Evolutionary conservation across 805 yeast species (phyloP).

Genomic region (Priceomyces haplophilus): DNA sequence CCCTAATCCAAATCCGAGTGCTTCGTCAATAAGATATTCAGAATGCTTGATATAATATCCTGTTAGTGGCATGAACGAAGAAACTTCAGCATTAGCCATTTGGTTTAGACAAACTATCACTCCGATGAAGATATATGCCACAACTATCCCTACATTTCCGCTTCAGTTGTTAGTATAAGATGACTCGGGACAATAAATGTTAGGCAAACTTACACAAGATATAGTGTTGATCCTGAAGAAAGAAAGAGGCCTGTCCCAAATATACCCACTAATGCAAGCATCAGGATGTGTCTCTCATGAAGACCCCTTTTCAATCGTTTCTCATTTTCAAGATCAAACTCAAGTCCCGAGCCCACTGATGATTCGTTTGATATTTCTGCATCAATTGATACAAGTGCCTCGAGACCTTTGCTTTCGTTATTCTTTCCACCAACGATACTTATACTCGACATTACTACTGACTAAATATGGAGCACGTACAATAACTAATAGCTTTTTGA

Average conservation of each 20-base stretch:
- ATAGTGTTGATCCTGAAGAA: slow-evolving; percentile 50
- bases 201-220: slow-evolving; percentile 32
- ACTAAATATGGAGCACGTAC: too few species aligned
- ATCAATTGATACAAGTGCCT: too few species aligned
- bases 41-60: slow-evolving; percentile 35
- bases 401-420: too few species aligned
- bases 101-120: slow-evolving; percentile 37
- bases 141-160: slow-evolving; percentile 43
- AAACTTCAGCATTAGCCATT: slow-evolving; percentile 38
- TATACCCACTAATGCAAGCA: slow-evolving; percentile 22
- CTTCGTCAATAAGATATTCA: slow-evolving; percentile 41
- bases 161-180: slow-evolving; percentile 3
- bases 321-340: slow-evolving; percentile 3
- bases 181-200: not conserved
- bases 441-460: too few species aligned
- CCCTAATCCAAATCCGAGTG: slow-evolving; percentile 47
- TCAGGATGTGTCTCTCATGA: slow-evolving; percentile 14
- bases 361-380: not conserved
- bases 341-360: too few species aligned
- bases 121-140: slow-evolving; percentile 50
- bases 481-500: too few species aligned
- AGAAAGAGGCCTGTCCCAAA: slow-evolving; percentile 56
- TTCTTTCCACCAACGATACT: too few species aligned
- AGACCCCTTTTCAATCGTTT: not conserved
- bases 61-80: slow-evolving; percentile 37